phyloP scores from a whole-genome alignment of 305 asterid genomes.

The Coffea humblotiana region DNA sequence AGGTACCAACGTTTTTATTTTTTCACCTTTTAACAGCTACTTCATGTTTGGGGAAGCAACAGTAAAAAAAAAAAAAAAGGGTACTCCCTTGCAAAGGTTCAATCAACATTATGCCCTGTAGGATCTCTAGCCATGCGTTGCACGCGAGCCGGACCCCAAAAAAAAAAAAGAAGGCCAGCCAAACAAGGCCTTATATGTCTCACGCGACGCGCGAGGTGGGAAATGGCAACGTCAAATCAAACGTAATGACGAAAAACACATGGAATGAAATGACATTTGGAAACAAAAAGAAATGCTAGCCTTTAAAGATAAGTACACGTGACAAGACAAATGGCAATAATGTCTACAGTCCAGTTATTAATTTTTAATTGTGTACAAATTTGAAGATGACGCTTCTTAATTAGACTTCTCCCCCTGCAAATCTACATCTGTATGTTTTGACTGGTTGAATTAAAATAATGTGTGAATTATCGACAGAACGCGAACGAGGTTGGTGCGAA shows the following conservation, averaged over 20 bases:
- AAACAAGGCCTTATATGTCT: no score
- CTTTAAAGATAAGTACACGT: background rate
- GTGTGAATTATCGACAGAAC: background rate
- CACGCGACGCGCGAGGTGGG: conserved; percentile 2
- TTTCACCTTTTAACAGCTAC: no score
- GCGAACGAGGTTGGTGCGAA: background rate
- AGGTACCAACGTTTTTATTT: no score
- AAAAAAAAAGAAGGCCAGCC: no score
- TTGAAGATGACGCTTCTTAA: background rate
- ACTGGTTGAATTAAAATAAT: no score
- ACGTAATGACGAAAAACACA: no score
- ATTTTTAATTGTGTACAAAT: no score
- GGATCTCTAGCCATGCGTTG: background rate
- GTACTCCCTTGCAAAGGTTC: no score
- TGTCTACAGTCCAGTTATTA: background rate
- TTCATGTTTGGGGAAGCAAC: background rate
- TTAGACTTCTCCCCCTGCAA: no score
- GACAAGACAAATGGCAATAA: background rate
- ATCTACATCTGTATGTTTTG: no score
- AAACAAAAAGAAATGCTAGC: background rate
- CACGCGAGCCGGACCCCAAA: background rate
- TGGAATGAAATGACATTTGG: no score
- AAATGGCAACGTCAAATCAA: no score
- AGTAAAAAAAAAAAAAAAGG: background rate
- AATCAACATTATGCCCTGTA: background rate